These are phyloP conservation scores for Syzygium grande DNA, from an alignment of 345 rosid genomes.

Conservation along the genomic window DNA sequence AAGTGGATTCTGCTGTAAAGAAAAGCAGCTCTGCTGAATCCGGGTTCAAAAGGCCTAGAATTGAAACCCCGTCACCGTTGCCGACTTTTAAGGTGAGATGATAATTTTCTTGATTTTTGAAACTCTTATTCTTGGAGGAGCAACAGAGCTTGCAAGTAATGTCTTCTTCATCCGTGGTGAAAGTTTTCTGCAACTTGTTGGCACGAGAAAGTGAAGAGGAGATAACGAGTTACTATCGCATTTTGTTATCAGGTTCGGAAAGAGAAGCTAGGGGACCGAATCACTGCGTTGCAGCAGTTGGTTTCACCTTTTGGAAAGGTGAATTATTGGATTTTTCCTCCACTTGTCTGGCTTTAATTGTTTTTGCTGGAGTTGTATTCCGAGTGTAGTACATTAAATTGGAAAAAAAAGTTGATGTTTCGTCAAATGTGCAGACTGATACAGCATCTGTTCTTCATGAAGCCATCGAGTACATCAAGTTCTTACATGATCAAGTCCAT, in stretches of 20 bases:
- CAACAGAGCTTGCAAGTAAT: neutral
- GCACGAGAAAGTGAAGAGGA: neutral
- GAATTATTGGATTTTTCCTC: conserved; percentile 2
- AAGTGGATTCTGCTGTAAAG: conserved; percentile 21
- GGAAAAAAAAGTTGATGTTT: neutral
- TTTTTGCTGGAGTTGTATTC: neutral
- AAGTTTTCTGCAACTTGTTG: neutral
- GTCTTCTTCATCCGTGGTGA: neutral
- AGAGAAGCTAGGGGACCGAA: conserved; percentile 97
- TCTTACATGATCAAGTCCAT: conserved; percentile 72
- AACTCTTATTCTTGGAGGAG: neutral
- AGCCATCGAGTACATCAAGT: conserved; percentile 81
- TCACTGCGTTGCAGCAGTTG: conserved; percentile 95
- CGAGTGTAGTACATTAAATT: neutral
- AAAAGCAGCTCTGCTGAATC: conserved; percentile 30
- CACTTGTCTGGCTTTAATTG: neutral
- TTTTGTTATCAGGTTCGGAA: conserved; percentile 57
- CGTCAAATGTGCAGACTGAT: conserved; percentile 55
- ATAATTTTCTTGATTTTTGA: neutral
- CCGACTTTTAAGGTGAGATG: conserved; percentile 77
- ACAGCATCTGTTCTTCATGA: conserved; percentile 96
- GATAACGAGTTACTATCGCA: neutral
- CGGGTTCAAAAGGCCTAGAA: conserved; percentile 52
- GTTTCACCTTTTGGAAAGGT: conserved; percentile 99
- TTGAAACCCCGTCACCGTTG: conserved; percentile 63